Evolutionary conservation across 1,284 basidiomycete genomes (phyloP).

Genomic region (Pisolithus thermaeus): DNA sequence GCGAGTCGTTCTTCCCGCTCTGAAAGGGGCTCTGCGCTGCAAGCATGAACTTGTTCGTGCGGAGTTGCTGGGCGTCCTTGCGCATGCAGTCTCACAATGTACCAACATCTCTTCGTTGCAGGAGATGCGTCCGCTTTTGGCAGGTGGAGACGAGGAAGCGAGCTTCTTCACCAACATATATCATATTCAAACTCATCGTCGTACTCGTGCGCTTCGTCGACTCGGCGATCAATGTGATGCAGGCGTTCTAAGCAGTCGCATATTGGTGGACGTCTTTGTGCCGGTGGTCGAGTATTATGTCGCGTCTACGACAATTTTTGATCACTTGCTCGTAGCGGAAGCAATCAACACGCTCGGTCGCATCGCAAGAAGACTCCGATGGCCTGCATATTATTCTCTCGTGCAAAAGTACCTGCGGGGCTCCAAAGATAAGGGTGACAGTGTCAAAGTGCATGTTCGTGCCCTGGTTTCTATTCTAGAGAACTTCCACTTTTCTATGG

Average conservation of each 20-base stretch:
- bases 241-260: constrained; percentile 64
- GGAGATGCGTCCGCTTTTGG: constrained; percentile 82
- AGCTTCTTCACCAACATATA: constrained; percentile 97
- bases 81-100: constrained; percentile 70
- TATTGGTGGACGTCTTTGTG: constrained; percentile 79
- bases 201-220: constrained; percentile 82
- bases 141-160: constrained; percentile 89
- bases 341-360: constrained; percentile 76
- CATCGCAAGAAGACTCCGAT: constrained; percentile 70
- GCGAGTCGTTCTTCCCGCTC: constrained; percentile 69
- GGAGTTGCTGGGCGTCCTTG: constrained; percentile 81
- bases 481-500: constrained; percentile 89
- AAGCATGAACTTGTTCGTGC: constrained; percentile 85
- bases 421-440: constrained; percentile 65
- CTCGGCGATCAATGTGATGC: constrained; percentile 79
- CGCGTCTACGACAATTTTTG: constrained; percentile 60
- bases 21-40: constrained; percentile 79
- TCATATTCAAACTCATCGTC: constrained; percentile 91
- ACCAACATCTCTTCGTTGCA: constrained; percentile 54
- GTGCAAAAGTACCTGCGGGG: constrained; percentile 81
- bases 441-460: constrained; percentile 83
- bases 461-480: constrained; percentile 84
- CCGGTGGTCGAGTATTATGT: constrained; percentile 87
- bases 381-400: constrained; percentile 82
- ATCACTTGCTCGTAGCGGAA: constrained; percentile 91